Evolutionary conservation across 2,329 filamentous ascomycete genomes (phyloP).

Genomic region (Calonectria henricotiae): DNA sequence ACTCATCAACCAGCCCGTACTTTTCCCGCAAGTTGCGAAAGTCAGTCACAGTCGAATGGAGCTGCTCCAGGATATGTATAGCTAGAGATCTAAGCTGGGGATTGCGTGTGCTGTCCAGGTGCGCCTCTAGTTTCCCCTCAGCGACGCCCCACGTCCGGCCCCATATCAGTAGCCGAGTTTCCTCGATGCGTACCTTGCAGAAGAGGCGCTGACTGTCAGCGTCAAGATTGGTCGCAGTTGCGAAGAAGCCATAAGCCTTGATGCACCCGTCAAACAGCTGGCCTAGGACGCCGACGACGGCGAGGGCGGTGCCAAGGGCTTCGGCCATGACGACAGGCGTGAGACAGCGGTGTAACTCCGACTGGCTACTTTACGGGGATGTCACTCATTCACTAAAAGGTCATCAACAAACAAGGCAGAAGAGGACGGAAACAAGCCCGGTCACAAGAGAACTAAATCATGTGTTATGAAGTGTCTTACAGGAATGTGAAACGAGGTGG

Average conservation of each 20-base stretch:
- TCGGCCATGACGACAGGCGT: slow-evolving; percentile 55
- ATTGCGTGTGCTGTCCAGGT: slow-evolving; percentile 59
- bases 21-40: slow-evolving; percentile 61
- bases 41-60: slow-evolving; percentile 64
- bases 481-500: slow-evolving; percentile 4
- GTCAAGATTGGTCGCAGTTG: slow-evolving; percentile 62
- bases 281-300: slow-evolving; percentile 63
- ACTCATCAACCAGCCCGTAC: slow-evolving; percentile 61
- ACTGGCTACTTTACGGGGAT: background rate
- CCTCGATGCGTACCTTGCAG: slow-evolving; percentile 68
- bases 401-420: background rate
- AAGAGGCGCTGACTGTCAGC: slow-evolving; percentile 62
- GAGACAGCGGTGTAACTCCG: slow-evolving; percentile 60
- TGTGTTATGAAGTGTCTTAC: slow-evolving; percentile 6
- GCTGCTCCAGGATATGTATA: slow-evolving; percentile 61
- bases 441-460: background rate
- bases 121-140: slow-evolving; percentile 63
- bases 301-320: slow-evolving; percentile 62
- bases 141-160: slow-evolving; percentile 66
- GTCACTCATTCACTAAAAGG: no score
- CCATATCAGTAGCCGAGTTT: slow-evolving; percentile 67
- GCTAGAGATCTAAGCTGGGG: slow-evolving; percentile 61
- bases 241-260: slow-evolving; percentile 65
- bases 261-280: slow-evolving; percentile 67
- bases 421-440: background rate